Conservation (phyloP, 108 stramenopile genomes). For the Schizochytrium sp. region DNA sequence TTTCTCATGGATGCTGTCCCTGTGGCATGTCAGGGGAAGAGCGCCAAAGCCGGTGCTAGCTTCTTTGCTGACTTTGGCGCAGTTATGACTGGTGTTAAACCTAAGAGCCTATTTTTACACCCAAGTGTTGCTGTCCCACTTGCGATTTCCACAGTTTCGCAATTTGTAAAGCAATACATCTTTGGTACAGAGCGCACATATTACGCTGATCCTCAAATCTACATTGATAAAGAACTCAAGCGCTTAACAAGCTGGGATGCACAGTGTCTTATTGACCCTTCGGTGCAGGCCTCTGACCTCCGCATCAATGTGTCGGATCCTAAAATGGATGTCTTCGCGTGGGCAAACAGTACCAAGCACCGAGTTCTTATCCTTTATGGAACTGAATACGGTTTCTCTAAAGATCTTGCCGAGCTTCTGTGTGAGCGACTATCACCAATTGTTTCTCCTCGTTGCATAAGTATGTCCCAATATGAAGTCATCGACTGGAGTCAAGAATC, state of each 20-base stretch:
- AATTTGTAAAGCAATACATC: slow-evolving; percentile 3
- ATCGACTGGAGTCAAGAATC: not conserved
- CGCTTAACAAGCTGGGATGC: slow-evolving; percentile 27
- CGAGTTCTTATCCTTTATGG: slow-evolving; percentile 1
- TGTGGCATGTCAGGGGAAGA: not conserved
- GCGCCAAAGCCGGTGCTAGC: not conserved
- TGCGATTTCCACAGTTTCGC: not conserved
- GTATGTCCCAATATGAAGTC: not conserved
- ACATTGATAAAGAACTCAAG: not conserved
- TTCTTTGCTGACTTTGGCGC: slow-evolving; percentile 28
- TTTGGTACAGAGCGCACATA: not conserved
- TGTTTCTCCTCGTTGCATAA: not conserved
- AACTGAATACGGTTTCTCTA: not conserved
- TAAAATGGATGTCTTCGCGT: not conserved
- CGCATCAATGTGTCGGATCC: not conserved
- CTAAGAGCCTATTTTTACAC: not conserved
- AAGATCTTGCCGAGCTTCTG: not conserved
- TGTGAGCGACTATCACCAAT: not conserved
- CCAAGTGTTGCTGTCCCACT: slow-evolving; percentile 18
- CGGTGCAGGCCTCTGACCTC: not conserved
- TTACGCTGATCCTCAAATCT: not conserved
- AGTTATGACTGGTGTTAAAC: not conserved
- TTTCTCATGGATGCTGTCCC: slow-evolving; percentile 34
- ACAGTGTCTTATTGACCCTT: slow-evolving; percentile 9
- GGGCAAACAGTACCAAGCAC: not conserved